A percentile compares a stretch with the other conserved stretches of the same genome.
Conservation (phyloP, 257 asterid genomes). For the Nicotiana benthamiana region DNA sequence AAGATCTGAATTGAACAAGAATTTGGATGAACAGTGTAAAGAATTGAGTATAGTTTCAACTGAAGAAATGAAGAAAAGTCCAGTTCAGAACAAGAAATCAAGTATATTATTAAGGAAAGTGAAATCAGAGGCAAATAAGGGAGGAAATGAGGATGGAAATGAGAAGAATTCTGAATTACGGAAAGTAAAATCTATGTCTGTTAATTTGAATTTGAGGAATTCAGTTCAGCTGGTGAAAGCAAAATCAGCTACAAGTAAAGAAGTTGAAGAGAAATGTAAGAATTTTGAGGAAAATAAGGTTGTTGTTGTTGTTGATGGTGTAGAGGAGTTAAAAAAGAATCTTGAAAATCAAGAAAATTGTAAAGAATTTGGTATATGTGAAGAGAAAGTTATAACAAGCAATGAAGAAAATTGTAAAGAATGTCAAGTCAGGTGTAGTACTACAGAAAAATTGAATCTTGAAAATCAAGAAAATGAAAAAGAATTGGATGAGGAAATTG, state of each 20-base stretch:
- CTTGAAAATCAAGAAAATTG: conserved; percentile 4
- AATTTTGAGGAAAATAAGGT: background rate
- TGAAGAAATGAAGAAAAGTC: conserved; percentile 38
- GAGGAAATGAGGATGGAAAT: background rate
- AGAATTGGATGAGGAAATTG: conserved; percentile 25
- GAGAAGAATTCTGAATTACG: conserved; percentile 1
- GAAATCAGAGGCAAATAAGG: background rate
- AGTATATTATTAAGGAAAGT: background rate
- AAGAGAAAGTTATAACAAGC: conserved; percentile 46
- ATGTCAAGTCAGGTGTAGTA: background rate
- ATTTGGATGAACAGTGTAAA: conserved; percentile 26
- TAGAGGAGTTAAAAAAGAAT: conserved; percentile 7
- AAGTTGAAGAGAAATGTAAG: background rate
- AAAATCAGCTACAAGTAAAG: background rate
- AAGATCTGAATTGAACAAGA: conserved; percentile 49
- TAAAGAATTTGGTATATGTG: conserved; percentile 41
- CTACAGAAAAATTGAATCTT: conserved; percentile 1
- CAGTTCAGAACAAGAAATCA: conserved; percentile 26
- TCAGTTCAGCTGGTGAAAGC: background rate
- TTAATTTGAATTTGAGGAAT: background rate
- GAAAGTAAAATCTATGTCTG: background rate
- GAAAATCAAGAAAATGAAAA: conserved; percentile 15
- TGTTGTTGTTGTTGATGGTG: background rate
- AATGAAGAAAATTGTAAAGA: background rate
- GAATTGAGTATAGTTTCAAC: conserved; percentile 17